Evolutionary conservation across 2,329 filamentous ascomycete genomes (phyloP).

Genomic region (Paecilomyces formosus): DNA sequence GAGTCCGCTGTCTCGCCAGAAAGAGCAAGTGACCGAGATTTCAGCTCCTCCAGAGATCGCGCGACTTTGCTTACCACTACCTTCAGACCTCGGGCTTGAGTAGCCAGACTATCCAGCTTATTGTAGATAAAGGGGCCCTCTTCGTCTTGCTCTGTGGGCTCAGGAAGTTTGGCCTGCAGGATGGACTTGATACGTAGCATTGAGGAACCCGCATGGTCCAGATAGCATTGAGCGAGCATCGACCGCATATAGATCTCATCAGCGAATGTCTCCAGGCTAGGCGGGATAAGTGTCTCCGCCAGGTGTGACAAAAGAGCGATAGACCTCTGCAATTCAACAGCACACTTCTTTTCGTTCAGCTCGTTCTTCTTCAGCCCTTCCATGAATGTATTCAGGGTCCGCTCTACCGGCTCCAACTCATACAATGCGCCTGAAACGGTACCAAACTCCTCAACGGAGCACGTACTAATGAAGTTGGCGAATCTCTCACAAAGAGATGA

Average conservation of each 20-base stretch:
- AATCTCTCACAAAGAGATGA: conserved; percentile 77
- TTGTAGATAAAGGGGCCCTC: conserved; percentile 61
- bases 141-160: conserved; percentile 57
- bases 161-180: conserved; percentile 58
- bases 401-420: conserved; percentile 86
- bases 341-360: conserved; percentile 74
- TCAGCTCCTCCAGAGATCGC: conserved; percentile 69
- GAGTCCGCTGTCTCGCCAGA: conserved; percentile 57
- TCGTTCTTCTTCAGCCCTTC: conserved; percentile 78
- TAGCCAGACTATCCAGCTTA: conserved; percentile 64
- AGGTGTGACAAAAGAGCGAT: conserved; percentile 84
- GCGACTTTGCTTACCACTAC: conserved; percentile 73
- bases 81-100: conserved; percentile 73
- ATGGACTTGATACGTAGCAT: conserved; percentile 58
- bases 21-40: conserved; percentile 66
- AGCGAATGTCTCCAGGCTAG: conserved; percentile 64
- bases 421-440: conserved; percentile 72
- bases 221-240: conserved; percentile 67
- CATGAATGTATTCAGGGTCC: conserved; percentile 80
- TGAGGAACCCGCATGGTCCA: conserved; percentile 67
- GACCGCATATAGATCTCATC: conserved; percentile 74
- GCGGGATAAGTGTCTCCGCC: conserved; percentile 68
- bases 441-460: conserved; percentile 69
- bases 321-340: conserved; percentile 71
- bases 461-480: conserved; percentile 69